phyloP scores from a whole-genome alignment of 2,329 filamentous ascomycete species.

The Cryphonectria nitschkei region DNA sequence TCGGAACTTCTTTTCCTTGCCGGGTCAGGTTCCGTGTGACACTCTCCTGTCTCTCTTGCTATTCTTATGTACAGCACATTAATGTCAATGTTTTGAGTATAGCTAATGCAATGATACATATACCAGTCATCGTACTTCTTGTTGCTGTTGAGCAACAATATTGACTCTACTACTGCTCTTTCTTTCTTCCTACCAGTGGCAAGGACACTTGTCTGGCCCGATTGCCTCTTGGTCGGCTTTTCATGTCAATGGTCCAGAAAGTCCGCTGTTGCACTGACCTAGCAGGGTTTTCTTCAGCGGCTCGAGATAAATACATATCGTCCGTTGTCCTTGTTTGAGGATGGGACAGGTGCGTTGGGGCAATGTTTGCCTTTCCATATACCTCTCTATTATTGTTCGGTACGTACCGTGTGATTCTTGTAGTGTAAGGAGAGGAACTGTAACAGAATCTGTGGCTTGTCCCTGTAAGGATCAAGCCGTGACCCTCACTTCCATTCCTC shows the following conservation, averaged over 20 bases:
- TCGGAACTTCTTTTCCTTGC: neutral
- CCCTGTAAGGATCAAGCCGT: too few relatives aligned
- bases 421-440: too few relatives aligned
- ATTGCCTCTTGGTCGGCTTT: too few relatives aligned
- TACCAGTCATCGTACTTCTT: neutral
- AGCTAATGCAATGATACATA: neutral
- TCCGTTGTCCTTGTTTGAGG: neutral
- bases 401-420: too few relatives aligned
- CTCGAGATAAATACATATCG: neutral
- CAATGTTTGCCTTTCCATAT: neutral
- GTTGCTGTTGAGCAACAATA: neutral
- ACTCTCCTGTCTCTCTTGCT: neutral
- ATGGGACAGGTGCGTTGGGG: neutral
- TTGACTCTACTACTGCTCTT: too few relatives aligned
- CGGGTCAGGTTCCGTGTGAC: neutral
- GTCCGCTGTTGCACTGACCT: too few relatives aligned
- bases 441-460: too few relatives aligned
- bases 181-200: too few relatives aligned
- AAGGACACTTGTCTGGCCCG: too few relatives aligned
- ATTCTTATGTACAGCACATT: neutral
- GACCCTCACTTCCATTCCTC: too few relatives aligned
- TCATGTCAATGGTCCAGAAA: too few relatives aligned
- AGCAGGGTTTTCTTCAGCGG: too few relatives aligned
- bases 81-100: neutral
- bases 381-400: neutral